phyloP scores from a whole-genome alignment of 345 rosid genomes.

The Murraya koenigii region DNA sequence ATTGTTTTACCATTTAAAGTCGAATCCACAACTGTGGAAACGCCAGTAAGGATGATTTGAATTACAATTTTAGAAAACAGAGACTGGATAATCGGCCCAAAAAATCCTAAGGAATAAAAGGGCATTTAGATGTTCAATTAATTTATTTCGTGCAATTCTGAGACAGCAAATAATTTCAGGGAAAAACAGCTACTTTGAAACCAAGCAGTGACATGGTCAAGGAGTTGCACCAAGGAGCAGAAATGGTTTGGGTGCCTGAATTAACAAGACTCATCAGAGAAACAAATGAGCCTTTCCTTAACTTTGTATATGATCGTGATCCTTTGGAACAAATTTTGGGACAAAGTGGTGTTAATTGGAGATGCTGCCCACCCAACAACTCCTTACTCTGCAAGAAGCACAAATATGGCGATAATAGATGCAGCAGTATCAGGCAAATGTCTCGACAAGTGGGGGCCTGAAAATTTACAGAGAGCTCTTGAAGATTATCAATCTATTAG shows the following conservation, averaged over 20 bases:
- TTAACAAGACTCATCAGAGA: constrained; percentile 51
- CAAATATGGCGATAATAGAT: constrained; percentile 71
- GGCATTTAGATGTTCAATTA: too few relatives aligned
- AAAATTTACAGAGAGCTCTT: constrained; percentile 46
- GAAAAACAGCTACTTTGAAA: constrained; percentile 60
- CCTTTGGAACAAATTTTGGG: constrained; percentile 53
- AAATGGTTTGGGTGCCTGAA: constrained; percentile 59
- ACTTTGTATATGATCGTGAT: constrained; percentile 65
- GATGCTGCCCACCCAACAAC: constrained; percentile 84
- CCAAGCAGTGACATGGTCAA: constrained; percentile 49
- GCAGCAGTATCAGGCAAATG: constrained; percentile 63
- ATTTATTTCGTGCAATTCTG: too few relatives aligned
- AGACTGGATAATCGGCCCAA: too few relatives aligned
- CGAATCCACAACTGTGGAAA: too few relatives aligned
- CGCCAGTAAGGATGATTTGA: too few relatives aligned
- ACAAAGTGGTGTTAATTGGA: constrained; percentile 21
- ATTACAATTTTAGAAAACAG: too few relatives aligned
- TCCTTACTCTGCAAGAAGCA: constrained; percentile 70
- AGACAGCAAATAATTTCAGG: constrained; percentile 23
- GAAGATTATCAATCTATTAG: constrained; percentile 61
- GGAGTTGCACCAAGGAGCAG: too few relatives aligned
- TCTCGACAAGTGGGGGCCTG: constrained; percentile 41
- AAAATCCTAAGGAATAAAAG: too few relatives aligned
- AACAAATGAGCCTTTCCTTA: constrained; percentile 71
- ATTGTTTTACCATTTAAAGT: too few relatives aligned